A percentile compares a stretch with the other conserved stretches of the same genome.
These are phyloP conservation scores for Scenedesmus sp. DNA, from an alignment of 163 green algal species.

Conservation along the genomic window DNA sequence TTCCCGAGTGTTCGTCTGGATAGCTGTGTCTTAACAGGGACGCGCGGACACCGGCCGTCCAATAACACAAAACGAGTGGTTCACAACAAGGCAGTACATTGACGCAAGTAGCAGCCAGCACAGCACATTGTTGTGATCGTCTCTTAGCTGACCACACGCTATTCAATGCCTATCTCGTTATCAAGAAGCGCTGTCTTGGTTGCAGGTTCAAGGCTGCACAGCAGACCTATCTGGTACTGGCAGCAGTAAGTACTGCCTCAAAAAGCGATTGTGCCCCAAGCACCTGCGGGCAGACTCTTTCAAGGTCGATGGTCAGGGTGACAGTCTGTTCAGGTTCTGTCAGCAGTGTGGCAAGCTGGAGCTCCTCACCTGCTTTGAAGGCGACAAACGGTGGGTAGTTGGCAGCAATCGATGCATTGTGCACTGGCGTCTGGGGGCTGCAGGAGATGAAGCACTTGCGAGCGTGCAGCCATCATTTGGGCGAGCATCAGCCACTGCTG, in stretches of 20 bases:
- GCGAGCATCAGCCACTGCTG: too few relatives aligned
- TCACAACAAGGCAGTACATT: background rate
- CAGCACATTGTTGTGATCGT: background rate
- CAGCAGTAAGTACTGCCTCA: background rate
- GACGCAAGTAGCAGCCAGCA: background rate
- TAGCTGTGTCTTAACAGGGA: too few relatives aligned
- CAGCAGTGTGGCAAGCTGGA: constrained; percentile 30
- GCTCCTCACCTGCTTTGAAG: background rate
- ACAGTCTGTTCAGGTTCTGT: background rate
- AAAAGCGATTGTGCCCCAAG: background rate
- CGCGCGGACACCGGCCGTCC: background rate
- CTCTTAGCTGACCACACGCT: background rate
- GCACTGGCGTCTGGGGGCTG: background rate
- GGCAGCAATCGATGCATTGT: background rate
- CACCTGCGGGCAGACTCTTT: background rate
- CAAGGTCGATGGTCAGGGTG: background rate
- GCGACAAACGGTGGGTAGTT: background rate
- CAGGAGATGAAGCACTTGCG: background rate
- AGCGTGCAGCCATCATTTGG: too few relatives aligned
- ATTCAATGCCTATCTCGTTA: background rate
- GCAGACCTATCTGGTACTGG: background rate
- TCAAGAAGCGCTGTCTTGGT: background rate
- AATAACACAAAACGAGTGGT: background rate
- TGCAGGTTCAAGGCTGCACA: background rate
- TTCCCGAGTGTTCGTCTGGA: too few relatives aligned